Conservation (phyloP, 1,284 basidiomycete genomes). For the Cystobasidium pallidum region DNA sequence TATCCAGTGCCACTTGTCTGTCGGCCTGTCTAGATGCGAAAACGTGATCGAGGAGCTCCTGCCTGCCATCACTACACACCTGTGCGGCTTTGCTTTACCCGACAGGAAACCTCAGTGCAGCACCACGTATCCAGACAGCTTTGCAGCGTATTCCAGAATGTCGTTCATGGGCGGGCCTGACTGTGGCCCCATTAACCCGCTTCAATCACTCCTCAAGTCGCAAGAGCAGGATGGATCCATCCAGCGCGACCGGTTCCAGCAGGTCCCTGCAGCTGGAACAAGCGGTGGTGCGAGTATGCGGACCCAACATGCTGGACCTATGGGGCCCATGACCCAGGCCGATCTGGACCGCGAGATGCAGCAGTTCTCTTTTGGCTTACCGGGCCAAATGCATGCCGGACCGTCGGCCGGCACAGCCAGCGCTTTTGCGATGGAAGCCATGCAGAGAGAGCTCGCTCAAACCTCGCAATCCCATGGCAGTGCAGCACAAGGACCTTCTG, state of each 20-base stretch:
- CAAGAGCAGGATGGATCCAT: slow-evolving; percentile 86
- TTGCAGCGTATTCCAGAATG: slow-evolving; percentile 2
- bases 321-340: slow-evolving; percentile 25
- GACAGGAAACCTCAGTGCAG: too few species aligned
- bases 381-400: slow-evolving; percentile 20
- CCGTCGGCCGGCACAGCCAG: slow-evolving; percentile 4
- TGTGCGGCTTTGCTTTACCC: neutral
- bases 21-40: neutral
- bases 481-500: neutral
- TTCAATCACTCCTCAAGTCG: slow-evolving; percentile 88
- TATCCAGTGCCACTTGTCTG: neutral
- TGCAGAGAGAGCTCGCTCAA: slow-evolving; percentile 38
- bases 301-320: slow-evolving; percentile 1
- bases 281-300: slow-evolving; percentile 37
- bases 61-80: too few species aligned
- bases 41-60: slow-evolving; percentile 4
- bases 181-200: slow-evolving; percentile 69
- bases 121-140: neutral
- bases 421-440: slow-evolving; percentile 43
- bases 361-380: slow-evolving; percentile 38
- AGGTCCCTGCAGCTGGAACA: slow-evolving; percentile 21
- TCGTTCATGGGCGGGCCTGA: slow-evolving; percentile 40
- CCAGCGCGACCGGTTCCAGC: slow-evolving; percentile 58
- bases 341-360: slow-evolving; percentile 35
- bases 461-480: slow-evolving; percentile 11